phyloP scores from a whole-genome alignment of 164 flowering plant genomes.

The Kingdonia uniflora region DNA sequence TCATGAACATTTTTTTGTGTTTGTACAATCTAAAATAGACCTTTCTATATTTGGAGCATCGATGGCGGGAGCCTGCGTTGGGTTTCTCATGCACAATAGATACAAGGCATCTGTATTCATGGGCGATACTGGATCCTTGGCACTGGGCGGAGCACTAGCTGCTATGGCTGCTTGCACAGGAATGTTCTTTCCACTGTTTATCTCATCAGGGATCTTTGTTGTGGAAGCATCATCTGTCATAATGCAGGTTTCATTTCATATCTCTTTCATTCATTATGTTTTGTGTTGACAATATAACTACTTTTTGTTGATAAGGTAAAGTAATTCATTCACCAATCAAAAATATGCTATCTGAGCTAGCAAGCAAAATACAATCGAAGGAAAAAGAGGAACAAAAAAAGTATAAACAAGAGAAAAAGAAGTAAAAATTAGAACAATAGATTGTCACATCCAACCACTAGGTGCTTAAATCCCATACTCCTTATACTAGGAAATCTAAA shows the following conservation, averaged over 20 bases:
- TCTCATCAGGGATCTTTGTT: constrained; percentile 71
- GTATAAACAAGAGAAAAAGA: too few relatives aligned
- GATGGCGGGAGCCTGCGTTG: constrained; percentile 94
- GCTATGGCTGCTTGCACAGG: constrained; percentile 96
- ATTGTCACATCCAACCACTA: too few relatives aligned
- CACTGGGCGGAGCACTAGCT: constrained; percentile 84
- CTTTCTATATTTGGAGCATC: constrained; percentile 86
- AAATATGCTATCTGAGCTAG: too few relatives aligned
- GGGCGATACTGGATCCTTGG: constrained; percentile 91
- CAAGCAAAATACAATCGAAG: too few relatives aligned
- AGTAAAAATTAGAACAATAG: too few relatives aligned
- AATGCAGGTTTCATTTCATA: constrained; percentile 40
- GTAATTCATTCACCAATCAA: too few relatives aligned
- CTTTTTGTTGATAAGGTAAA: too few relatives aligned
- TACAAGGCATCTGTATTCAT: constrained; percentile 83
- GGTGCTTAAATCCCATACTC: too few relatives aligned
- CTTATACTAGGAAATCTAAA: too few relatives aligned
- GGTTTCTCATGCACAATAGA: constrained; percentile 82
- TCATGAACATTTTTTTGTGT: background rate
- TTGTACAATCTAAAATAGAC: constrained; percentile 33
- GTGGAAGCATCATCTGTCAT: constrained; percentile 59
- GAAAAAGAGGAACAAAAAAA: too few relatives aligned
- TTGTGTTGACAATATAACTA: too few relatives aligned
- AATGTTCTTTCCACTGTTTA: constrained; percentile 82
- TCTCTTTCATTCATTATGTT: too few relatives aligned